Evolutionary conservation across 495 filamentous ascomycete species (phyloP).

Genomic region (Cercophora scortea): DNA sequence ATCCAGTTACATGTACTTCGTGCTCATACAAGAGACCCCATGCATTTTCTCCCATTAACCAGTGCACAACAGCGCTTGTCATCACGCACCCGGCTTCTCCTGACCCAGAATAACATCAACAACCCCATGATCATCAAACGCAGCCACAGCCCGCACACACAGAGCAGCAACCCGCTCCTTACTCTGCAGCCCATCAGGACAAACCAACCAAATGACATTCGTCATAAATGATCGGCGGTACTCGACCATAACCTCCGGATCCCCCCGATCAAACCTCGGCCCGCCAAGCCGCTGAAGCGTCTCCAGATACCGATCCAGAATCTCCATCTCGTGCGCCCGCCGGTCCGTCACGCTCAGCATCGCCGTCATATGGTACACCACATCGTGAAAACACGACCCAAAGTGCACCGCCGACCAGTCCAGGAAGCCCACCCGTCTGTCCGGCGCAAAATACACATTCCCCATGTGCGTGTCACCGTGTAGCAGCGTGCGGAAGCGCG

Average conservation of each 20-base stretch:
- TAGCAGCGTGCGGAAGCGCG: slow-evolving; percentile 16
- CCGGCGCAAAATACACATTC: slow-evolving; percentile 17
- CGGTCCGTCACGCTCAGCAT: too few relatives aligned
- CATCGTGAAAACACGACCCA: too few relatives aligned
- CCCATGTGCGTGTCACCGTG: slow-evolving; percentile 21
- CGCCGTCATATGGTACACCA: too few relatives aligned
- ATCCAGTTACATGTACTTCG: too few relatives aligned
- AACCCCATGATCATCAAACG: slow-evolving; percentile 7
- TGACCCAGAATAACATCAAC: slow-evolving; percentile 8
- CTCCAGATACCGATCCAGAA: slow-evolving; percentile 50
- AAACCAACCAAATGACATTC: slow-evolving; percentile 51
- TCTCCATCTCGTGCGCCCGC: too few relatives aligned
- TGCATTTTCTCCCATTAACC: too few relatives aligned
- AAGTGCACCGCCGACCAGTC: too few relatives aligned
- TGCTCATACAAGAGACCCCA: too few relatives aligned
- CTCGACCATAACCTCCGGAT: slow-evolving; percentile 17
- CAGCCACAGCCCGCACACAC: slow-evolving; percentile 9
- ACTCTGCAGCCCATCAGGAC: slow-evolving; percentile 35
- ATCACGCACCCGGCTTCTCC: slow-evolving; percentile 3
- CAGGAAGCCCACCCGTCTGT: slow-evolving; percentile 14
- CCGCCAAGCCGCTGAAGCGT: slow-evolving; percentile 14
- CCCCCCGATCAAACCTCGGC: slow-evolving; percentile 14
- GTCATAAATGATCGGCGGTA: slow-evolving; percentile 16
- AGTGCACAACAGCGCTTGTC: too few relatives aligned
- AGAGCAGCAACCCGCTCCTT: slow-evolving; percentile 2